These are phyloP conservation scores for Dillenia turbinata DNA, from an alignment of 164 flowering plant genomes.

Conservation along the genomic window DNA sequence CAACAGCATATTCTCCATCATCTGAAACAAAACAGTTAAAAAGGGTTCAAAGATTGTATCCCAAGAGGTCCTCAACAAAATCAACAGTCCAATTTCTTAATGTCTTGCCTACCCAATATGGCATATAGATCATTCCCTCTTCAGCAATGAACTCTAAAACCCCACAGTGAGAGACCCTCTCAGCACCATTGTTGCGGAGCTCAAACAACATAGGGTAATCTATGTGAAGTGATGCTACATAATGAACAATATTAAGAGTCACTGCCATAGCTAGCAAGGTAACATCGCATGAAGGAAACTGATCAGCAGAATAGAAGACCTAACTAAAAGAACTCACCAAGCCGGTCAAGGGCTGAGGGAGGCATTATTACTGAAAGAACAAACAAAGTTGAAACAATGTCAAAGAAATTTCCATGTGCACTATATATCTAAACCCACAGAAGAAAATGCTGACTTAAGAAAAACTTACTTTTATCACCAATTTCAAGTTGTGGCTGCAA, in stretches of 20 bases:
- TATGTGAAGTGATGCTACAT: slow-evolving; percentile 65
- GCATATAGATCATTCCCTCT: slow-evolving; percentile 95
- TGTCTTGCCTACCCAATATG: slow-evolving; percentile 60
- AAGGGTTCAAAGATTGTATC: not conserved
- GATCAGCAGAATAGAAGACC: not conserved
- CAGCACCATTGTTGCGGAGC: slow-evolving; percentile 67
- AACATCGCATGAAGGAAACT: not conserved
- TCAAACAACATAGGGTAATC: slow-evolving; percentile 98
- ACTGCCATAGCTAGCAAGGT: not conserved
- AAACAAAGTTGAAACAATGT: slow-evolving; percentile 5
- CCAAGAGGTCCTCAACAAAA: too few relatives aligned
- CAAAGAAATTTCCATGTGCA: not conserved
- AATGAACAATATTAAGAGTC: not conserved
- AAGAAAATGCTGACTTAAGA: slow-evolving; percentile 2
- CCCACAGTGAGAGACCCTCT: slow-evolving; percentile 90
- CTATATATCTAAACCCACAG: not conserved
- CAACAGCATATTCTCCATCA: slow-evolving; percentile 95
- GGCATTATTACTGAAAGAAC: slow-evolving; percentile 67
- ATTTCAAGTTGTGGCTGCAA: slow-evolving; percentile 72
- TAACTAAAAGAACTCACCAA: slow-evolving; percentile 37
- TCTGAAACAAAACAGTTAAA: slow-evolving; percentile 30
- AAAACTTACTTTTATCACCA: slow-evolving; percentile 70
- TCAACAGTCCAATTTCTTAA: too few relatives aligned
- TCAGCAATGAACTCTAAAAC: slow-evolving; percentile 97
- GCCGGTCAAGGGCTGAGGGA: slow-evolving; percentile 72